Evolutionary conservation across 805 yeast genomes (phyloP).

Genomic region (Schwanniomyces occidentalis): DNA sequence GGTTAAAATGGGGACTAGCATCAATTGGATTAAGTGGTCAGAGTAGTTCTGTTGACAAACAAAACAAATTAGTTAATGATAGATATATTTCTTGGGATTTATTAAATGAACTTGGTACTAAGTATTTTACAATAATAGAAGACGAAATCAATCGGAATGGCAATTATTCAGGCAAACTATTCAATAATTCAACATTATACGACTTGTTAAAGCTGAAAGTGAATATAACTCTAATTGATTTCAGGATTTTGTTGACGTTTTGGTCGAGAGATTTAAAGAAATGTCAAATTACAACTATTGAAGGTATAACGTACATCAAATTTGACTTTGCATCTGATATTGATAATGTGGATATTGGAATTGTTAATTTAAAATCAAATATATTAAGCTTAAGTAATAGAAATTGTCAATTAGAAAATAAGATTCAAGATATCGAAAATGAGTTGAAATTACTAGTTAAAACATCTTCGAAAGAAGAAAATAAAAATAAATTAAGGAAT

Average conservation of each 20-base stretch:
- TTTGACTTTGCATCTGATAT: slow-evolving; percentile 13
- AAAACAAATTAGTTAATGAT: slow-evolving; percentile 20
- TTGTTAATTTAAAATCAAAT: slow-evolving; percentile 26
- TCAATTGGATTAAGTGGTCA: slow-evolving; percentile 16
- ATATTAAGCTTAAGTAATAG: slow-evolving; percentile 20
- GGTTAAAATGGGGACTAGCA: slow-evolving; percentile 15
- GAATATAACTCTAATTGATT: slow-evolving; percentile 22
- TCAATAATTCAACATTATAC: slow-evolving; percentile 12
- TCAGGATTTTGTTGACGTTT: slow-evolving; percentile 25
- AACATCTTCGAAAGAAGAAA: slow-evolving; percentile 8
- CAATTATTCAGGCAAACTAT: slow-evolving; percentile 15
- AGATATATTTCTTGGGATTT: slow-evolving; percentile 23
- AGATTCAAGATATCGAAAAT: slow-evolving; percentile 17
- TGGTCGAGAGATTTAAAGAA: slow-evolving; percentile 25
- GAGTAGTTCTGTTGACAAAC: slow-evolving; percentile 9
- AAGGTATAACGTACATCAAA: slow-evolving; percentile 21
- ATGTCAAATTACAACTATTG: slow-evolving; percentile 10
- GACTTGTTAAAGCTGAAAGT: slow-evolving; percentile 8
- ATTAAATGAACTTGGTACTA: slow-evolving; percentile 12
- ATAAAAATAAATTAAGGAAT: slow-evolving; percentile 17
- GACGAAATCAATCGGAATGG: slow-evolving; percentile 11
- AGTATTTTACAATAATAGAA: slow-evolving; percentile 5
- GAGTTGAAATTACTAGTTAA: slow-evolving; percentile 14
- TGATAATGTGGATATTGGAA: slow-evolving; percentile 30
- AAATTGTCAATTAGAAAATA: slow-evolving; percentile 16